Evolutionary conservation across 2,329 filamentous ascomycete species (phyloP), one percentile per base, ranked within the genome.

Genomic region (Microdochium paspali): DNA sequence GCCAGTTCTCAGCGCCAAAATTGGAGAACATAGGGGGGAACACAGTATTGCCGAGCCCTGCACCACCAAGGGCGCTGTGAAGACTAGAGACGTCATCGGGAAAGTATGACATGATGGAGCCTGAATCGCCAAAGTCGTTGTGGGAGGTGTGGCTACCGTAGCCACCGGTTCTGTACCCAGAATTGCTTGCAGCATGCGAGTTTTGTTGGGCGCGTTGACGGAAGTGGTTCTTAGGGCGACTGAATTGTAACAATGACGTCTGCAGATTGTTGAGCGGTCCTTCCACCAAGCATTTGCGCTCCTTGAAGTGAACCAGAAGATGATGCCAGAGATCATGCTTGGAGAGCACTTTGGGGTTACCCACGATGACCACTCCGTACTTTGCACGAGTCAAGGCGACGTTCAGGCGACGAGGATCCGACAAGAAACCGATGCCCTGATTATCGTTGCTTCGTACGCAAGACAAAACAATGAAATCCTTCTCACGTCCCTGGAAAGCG

Each of bases 311-410:
- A 32, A 91, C 77, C 30, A 98, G 75, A 24, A 98, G 79, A 60
- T 90, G 90, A 64, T 98, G 93, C 93, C 93, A 98, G 32, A 98
- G 76, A 52, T 95, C 93, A 63, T 98, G 93, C 74, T 98, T 98
- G 35, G 90, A 93, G 40, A 98, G 72, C 31, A 98, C 90, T 70
- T 97, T 97, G 26, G 93, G 93, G 61, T 98, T 98, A 53, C 93
- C 93, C 9, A 98, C 82, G 61, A 98, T 96, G 50, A 96, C 93
- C 26, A 97, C 74, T 49, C 93, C 93, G 60, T 91, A 98, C 68
- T 96, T 97, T 52, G 93, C 93, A 72, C 93, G 88, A 45, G 93
- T 98, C 55, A 98, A 77, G 32, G 91, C 93, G 21, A 98, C 93
- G 62, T 98, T 98, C 59, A 98, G 82, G 75, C 93, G 91, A 55